Evolutionary conservation across 306 rosid species (phyloP).

Genomic region (Delonix regia): DNA sequence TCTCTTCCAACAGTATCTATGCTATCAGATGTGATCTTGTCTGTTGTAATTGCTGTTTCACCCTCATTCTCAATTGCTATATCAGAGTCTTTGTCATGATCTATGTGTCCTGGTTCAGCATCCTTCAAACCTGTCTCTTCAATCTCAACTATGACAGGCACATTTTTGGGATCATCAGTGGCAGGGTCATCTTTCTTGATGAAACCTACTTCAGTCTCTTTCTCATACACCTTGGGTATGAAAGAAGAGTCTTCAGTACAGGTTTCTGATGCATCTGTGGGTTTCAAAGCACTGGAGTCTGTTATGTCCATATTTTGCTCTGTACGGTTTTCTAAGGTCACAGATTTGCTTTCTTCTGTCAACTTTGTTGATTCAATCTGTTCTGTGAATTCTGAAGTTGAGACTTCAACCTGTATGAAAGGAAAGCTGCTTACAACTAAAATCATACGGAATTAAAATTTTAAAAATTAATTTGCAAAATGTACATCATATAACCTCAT

Average conservation of each 20-base stretch:
- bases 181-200: neutral
- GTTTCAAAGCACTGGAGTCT: neutral
- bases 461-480: neutral
- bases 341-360: neutral
- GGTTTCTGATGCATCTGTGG: constrained; percentile 6
- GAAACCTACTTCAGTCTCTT: neutral
- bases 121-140: constrained; percentile 3
- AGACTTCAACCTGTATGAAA: constrained; percentile 18
- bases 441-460: neutral
- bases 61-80: neutral
- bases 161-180: constrained; percentile 11
- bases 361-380: neutral
- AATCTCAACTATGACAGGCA: neutral
- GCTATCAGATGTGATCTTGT: neutral
- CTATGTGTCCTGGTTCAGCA: neutral
- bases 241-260: neutral
- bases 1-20: neutral
- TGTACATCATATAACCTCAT: neutral
- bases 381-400: constrained; percentile 12
- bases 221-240: neutral
- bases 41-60: neutral
- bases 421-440: neutral
- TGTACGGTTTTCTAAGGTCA: neutral
- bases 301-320: neutral
- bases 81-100: neutral